phyloP scores from a whole-genome alignment of 2,329 filamentous ascomycete genomes.

The Neonectria ditissima region DNA sequence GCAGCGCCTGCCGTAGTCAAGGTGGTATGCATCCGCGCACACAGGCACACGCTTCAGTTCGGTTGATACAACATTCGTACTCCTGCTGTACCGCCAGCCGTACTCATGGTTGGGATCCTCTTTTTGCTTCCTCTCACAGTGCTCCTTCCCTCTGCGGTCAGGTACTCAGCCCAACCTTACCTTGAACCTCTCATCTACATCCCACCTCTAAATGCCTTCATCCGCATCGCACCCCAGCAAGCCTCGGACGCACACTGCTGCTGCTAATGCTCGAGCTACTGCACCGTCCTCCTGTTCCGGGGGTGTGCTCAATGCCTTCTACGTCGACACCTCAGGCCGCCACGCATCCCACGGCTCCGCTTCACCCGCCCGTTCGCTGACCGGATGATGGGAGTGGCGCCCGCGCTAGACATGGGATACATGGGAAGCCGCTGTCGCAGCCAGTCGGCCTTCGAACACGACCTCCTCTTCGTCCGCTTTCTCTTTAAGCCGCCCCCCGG shows the following conservation, averaged over 20 bases:
- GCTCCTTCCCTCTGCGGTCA: slow-evolving; percentile 5
- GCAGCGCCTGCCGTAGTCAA: background rate
- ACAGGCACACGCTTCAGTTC: background rate
- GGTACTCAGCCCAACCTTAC: slow-evolving; percentile 22
- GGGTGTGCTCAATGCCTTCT: slow-evolving; percentile 16
- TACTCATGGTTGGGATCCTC: background rate
- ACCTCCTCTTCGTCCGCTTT: slow-evolving; percentile 32
- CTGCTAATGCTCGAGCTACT: slow-evolving; percentile 33
- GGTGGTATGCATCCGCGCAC: background rate
- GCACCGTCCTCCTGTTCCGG: slow-evolving; percentile 27
- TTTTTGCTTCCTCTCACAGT: slow-evolving; percentile 1
- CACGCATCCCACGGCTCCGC: slow-evolving; percentile 27
- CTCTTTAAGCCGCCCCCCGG: slow-evolving; percentile 34
- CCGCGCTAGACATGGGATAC: slow-evolving; percentile 40
- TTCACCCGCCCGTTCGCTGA: slow-evolving; percentile 43
- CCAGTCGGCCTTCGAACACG: slow-evolving; percentile 36
- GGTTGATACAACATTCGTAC: background rate
- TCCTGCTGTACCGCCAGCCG: background rate
- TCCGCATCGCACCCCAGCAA: slow-evolving; percentile 25
- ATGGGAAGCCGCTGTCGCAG: slow-evolving; percentile 36
- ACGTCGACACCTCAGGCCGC: slow-evolving; percentile 30
- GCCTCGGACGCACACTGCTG: slow-evolving; percentile 23
- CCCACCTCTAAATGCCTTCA: slow-evolving; percentile 17
- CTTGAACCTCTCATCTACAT: slow-evolving; percentile 12
- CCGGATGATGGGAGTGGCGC: slow-evolving; percentile 47